A percentile compares a stretch with the other conserved stretches of the same genome.
Evolutionary conservation across 371 early-diverging fungal genomes (phyloP).

Genomic region (Vittaforma corneae): DNA sequence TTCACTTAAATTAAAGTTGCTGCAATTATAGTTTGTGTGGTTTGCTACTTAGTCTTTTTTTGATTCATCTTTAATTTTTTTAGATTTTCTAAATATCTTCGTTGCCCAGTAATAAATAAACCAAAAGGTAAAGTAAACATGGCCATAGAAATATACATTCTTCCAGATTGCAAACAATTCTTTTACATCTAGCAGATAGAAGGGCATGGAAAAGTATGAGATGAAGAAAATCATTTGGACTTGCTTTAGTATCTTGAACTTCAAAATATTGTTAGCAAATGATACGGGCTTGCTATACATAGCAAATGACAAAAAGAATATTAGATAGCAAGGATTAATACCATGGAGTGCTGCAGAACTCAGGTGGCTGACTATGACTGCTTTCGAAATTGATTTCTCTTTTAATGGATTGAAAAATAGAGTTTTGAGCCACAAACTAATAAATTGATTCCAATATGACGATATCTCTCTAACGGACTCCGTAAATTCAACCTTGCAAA

Average conservation of each 20-base stretch:
- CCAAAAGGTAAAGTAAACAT: slow-evolving; percentile 38
- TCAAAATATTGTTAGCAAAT: slow-evolving; percentile 21
- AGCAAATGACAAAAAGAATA: slow-evolving; percentile 44
- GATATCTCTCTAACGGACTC: slow-evolving; percentile 40
- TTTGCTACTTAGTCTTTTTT: no score
- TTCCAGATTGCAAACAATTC: slow-evolving; percentile 36
- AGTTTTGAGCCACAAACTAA: slow-evolving; percentile 40
- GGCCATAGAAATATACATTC: slow-evolving; percentile 43
- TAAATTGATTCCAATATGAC: slow-evolving; percentile 42
- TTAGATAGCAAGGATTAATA: slow-evolving; percentile 35
- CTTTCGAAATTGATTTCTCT: slow-evolving; percentile 18
- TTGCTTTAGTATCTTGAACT: slow-evolving; percentile 14
- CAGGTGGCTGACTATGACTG: slow-evolving; percentile 35
- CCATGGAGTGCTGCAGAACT: slow-evolving; percentile 49
- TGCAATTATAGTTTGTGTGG: no score
- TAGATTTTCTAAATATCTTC: no score
- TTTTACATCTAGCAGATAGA: slow-evolving; percentile 34
- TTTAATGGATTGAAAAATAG: slow-evolving; percentile 39
- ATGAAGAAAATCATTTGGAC: slow-evolving; percentile 40
- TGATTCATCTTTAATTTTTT: no score
- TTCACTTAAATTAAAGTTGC: no score
- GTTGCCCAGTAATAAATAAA: neutral
- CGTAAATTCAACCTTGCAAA: slow-evolving; percentile 43
- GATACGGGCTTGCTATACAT: slow-evolving; percentile 21
- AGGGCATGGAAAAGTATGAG: slow-evolving; percentile 45